Evolutionary conservation across 345 rosid species (phyloP).

Genomic region (Populus alba): DNA sequence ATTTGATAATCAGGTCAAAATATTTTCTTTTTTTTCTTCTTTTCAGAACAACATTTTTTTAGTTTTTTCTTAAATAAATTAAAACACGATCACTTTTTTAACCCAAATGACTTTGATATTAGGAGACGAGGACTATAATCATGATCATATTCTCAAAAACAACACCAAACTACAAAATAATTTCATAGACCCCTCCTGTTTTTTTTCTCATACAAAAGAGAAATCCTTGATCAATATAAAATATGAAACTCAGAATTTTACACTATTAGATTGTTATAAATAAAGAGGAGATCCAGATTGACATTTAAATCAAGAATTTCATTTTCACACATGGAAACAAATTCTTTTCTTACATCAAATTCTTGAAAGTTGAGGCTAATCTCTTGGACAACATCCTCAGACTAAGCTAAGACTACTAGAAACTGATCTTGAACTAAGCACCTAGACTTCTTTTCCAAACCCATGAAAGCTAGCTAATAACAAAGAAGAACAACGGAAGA

Average conservation of each 20-base stretch:
- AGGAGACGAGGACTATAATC: no score
- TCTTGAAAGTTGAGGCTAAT: not conserved
- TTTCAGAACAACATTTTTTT: no score
- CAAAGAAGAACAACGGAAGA: constrained; percentile 81
- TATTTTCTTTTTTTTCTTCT: no score
- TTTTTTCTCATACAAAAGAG: not conserved
- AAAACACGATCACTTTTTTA: no score
- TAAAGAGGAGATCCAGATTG: not conserved
- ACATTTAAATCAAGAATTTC: not conserved
- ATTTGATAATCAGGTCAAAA: no score
- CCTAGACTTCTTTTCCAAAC: not conserved
- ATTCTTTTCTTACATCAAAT: not conserved
- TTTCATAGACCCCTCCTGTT: not conserved
- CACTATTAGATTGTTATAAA: no score
- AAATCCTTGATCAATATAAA: not conserved
- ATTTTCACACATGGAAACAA: not conserved
- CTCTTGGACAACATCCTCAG: not conserved
- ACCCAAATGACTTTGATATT: no score
- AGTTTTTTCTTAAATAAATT: no score
- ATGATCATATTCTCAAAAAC: no score
- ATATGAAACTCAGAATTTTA: no score
- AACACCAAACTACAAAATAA: no score
- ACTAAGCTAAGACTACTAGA: not conserved
- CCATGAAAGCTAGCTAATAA: constrained; percentile 33
- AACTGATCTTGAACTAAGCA: not conserved